phyloP scores from a whole-genome alignment of 805 yeast species.

The Blastobotrys attinorum region DNA sequence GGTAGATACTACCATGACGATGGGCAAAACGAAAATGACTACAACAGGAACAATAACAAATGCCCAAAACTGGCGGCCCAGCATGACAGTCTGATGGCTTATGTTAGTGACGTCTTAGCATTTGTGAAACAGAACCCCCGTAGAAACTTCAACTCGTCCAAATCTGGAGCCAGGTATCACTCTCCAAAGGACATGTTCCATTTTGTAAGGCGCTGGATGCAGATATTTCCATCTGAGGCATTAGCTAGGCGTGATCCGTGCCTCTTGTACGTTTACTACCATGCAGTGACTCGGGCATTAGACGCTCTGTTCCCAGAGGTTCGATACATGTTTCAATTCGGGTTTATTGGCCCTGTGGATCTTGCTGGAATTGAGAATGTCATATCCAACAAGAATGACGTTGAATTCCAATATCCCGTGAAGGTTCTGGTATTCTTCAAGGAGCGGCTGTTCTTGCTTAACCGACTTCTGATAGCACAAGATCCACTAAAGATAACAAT shows the following conservation, averaged over 20 bases:
- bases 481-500: conserved; percentile 14
- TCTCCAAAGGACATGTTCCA: conserved; percentile 18
- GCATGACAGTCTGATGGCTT: conserved; percentile 9
- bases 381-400: conserved; percentile 6
- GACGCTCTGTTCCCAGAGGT: conserved; percentile 33
- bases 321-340: conserved; percentile 29
- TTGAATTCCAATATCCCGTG: conserved; percentile 21
- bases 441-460: conserved; percentile 16
- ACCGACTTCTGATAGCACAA: conserved; percentile 17
- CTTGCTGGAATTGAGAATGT: conserved; percentile 21
- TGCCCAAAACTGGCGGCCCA: conserved; percentile 13
- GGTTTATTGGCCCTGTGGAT: conserved; percentile 32
- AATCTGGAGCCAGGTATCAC: conserved; percentile 13
- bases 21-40: background rate
- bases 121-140: conserved; percentile 13
- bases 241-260: conserved; percentile 6
- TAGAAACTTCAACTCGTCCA: conserved; percentile 4
- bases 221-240: conserved; percentile 21
- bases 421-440: conserved; percentile 27
- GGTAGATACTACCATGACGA: background rate
- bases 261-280: conserved; percentile 26
- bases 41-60: background rate
- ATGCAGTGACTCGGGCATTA: conserved; percentile 28
- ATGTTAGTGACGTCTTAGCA: conserved; percentile 9
- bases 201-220: conserved; percentile 22